Conservation (phyloP, 2,329 filamentous ascomycete species). For the Chrysoporthe austroafricana region DNA sequence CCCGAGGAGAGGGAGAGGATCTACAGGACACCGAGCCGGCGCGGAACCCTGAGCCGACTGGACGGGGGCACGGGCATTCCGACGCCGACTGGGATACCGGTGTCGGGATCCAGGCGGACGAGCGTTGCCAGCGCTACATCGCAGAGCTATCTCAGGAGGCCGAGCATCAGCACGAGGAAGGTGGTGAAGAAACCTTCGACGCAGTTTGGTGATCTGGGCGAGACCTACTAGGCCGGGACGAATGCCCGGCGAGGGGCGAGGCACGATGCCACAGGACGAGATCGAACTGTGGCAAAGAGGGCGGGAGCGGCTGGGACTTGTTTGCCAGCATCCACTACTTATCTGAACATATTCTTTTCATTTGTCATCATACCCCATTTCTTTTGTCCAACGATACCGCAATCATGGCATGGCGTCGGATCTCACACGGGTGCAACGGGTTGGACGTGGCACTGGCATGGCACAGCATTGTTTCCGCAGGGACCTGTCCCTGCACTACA, state of each 20-base stretch:
- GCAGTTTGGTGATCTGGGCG: constrained; percentile 49
- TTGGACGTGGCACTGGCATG: constrained; percentile 21
- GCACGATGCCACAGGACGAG: constrained; percentile 4
- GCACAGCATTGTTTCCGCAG: constrained; percentile 13
- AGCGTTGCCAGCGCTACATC: constrained; percentile 38
- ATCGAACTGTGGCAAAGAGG: neutral
- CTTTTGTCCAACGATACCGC: constrained; percentile 28
- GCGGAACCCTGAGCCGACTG: constrained; percentile 56
- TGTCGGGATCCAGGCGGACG: constrained; percentile 48
- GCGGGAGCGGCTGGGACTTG: neutral
- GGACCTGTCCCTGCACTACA: neutral
- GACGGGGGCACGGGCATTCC: constrained; percentile 49
- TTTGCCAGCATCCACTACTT: constrained; percentile 7
- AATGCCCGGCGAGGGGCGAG: neutral
- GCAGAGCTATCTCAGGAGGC: constrained; percentile 16
- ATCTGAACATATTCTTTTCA: constrained; percentile 27
- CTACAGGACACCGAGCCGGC: constrained; percentile 58
- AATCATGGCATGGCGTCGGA: constrained; percentile 25
- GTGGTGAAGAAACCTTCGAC: constrained; percentile 21
- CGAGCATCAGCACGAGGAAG: constrained; percentile 17
- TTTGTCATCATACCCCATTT: constrained; percentile 30
- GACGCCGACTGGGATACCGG: constrained; percentile 51
- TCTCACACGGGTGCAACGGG: constrained; percentile 26
- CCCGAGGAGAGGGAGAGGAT: constrained; percentile 31
- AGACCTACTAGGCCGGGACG: constrained; percentile 51